These are phyloP conservation scores for Prunus yedoensis DNA, from an alignment of 331 rosid species.

Conservation along the genomic window DNA sequence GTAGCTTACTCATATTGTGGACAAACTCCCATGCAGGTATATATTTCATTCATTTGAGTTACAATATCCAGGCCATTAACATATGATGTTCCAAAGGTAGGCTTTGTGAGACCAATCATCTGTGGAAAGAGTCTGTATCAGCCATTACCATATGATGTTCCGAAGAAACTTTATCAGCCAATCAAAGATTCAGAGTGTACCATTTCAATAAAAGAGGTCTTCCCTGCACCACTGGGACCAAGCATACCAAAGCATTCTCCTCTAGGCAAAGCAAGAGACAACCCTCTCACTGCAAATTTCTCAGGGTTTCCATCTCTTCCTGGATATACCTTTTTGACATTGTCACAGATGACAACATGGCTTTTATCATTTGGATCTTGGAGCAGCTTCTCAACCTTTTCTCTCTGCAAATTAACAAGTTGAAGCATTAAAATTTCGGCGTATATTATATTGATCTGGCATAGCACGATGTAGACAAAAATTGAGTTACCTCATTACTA, in stretches of 20 bases:
- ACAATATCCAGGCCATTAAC: slow-evolving; percentile 75
- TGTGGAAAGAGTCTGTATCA: slow-evolving; percentile 18
- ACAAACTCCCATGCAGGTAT: slow-evolving; percentile 93
- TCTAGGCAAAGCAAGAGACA: slow-evolving; percentile 81
- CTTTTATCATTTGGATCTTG: slow-evolving; percentile 41
- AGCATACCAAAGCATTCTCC: slow-evolving; percentile 99
- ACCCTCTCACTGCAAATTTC: slow-evolving; percentile 75
- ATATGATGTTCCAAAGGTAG: slow-evolving; percentile 74
- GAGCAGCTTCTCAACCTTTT: slow-evolving; percentile 71
- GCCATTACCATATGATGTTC: no score
- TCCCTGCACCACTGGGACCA: slow-evolving; percentile 98
- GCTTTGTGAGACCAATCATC: slow-evolving; percentile 94
- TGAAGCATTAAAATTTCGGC: not conserved
- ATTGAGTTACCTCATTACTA: slow-evolving; percentile 50
- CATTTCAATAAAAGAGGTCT: slow-evolving; percentile 94
- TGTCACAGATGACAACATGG: slow-evolving; percentile 62
- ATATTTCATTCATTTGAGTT: slow-evolving; percentile 65
- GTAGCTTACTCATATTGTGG: slow-evolving; percentile 86
- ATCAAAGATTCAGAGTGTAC: slow-evolving; percentile 27
- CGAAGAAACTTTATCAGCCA: not conserved
- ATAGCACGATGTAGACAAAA: slow-evolving; percentile 5
- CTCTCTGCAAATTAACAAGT: slow-evolving; percentile 40
- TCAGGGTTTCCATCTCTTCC: slow-evolving; percentile 88
- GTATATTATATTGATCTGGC: no score
- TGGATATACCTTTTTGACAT: slow-evolving; percentile 70